Evolutionary conservation across 1,139 yeast genomes (phyloP).

Genomic region (Wickerhamiella infanticola): DNA sequence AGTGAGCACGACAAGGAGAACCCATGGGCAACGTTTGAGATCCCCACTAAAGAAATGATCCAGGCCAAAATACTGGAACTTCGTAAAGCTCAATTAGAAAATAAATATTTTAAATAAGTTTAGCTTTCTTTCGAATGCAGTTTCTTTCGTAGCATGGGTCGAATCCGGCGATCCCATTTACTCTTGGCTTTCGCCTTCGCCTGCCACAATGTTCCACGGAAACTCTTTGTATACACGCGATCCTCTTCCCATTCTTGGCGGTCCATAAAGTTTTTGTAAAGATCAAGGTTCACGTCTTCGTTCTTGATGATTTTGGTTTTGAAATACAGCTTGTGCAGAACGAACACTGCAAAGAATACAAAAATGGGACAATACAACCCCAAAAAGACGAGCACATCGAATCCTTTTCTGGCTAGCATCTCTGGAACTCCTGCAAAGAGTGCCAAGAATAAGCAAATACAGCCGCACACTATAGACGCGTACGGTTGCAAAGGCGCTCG

Average conservation of each 20-base stretch:
- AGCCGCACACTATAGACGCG: constrained; percentile 49
- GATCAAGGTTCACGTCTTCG: constrained; percentile 57
- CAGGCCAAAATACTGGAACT: constrained; percentile 8
- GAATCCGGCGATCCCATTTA: neutral
- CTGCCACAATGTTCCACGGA: constrained; percentile 6
- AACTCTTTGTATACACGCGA: constrained; percentile 18
- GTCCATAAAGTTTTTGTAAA: constrained; percentile 54
- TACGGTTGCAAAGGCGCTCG: constrained; percentile 67
- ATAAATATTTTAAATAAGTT: neutral
- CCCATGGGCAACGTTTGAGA: neutral
- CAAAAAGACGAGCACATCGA: constrained; percentile 14
- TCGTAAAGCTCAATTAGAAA: neutral
- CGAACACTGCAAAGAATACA: constrained; percentile 38
- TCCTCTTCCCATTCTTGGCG: constrained; percentile 26
- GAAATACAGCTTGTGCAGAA: constrained; percentile 38
- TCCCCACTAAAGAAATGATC: neutral
- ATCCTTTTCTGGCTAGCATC: neutral
- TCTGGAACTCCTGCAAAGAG: constrained; percentile 44
- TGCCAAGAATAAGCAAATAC: constrained; percentile 40
- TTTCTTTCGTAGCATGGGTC: neutral
- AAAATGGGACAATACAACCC: constrained; percentile 49
- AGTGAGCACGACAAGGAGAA: no score
- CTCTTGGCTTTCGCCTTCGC: neutral
- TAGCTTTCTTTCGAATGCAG: neutral
- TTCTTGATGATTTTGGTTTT: constrained; percentile 41